phyloP scores from a whole-genome alignment of 805 yeast species.

The Komagataella kurtzmanii region DNA sequence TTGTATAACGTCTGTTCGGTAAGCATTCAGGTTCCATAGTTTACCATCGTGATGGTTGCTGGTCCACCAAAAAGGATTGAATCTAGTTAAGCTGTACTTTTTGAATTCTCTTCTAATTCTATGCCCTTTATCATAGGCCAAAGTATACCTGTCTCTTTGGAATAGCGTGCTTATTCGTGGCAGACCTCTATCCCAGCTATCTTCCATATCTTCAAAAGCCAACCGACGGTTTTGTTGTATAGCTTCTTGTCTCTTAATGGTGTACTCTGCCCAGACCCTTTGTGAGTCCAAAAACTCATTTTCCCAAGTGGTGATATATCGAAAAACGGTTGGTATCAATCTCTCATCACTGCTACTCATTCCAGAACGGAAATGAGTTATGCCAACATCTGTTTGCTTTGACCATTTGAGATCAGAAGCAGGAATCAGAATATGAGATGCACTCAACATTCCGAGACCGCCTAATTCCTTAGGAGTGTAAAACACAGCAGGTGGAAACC shows the following conservation, averaged over 20 bases:
- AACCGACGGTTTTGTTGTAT: constrained; percentile 71
- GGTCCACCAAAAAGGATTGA: constrained; percentile 96
- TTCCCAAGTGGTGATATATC: constrained; percentile 94
- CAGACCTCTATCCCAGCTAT: constrained; percentile 91
- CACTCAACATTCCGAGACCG: constrained; percentile 95
- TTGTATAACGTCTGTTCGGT: constrained; percentile 91
- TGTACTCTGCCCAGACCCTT: constrained; percentile 96
- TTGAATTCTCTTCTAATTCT: constrained; percentile 71
- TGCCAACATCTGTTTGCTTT: constrained; percentile 85
- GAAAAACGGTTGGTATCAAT: constrained; percentile 82
- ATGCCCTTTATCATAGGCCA: constrained; percentile 92
- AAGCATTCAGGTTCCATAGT: constrained; percentile 85
- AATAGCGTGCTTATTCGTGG: constrained; percentile 93
- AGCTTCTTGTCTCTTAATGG: constrained; percentile 81
- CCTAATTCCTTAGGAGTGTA: constrained; percentile 96
- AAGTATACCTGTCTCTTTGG: constrained; percentile 88
- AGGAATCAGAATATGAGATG: constrained; percentile 91
- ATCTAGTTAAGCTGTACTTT: constrained; percentile 55
- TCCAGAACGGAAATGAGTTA: constrained; percentile 89
- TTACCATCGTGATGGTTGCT: constrained; percentile 88
- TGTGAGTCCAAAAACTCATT: constrained; percentile 90
- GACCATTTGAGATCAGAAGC: constrained; percentile 89
- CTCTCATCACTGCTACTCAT: constrained; percentile 74
- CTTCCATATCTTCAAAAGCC: constrained; percentile 88
- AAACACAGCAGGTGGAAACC: constrained; percentile 98